These are phyloP conservation scores for Neonothopanus nambi DNA, from an alignment of 1,284 basidiomycete species.

Conservation along the genomic window DNA sequence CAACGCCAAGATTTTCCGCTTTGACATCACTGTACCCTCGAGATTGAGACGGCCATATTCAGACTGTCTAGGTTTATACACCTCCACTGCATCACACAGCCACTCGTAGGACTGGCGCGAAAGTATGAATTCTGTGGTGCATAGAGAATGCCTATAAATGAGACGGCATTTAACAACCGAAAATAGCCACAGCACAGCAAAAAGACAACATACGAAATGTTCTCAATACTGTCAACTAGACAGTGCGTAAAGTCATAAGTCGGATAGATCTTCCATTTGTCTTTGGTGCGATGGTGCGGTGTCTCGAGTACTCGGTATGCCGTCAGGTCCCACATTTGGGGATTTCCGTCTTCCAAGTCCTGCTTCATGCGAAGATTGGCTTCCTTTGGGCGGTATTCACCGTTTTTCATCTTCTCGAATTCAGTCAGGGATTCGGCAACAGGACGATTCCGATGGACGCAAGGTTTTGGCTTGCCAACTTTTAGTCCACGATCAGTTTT, in stretches of 20 bases:
- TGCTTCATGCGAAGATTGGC: slow-evolving; percentile 98
- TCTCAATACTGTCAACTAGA: slow-evolving; percentile 97
- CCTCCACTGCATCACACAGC: slow-evolving; percentile 94
- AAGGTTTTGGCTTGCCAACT: slow-evolving; percentile 84
- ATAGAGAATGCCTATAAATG: slow-evolving; percentile 84
- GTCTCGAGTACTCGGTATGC: slow-evolving; percentile 93
- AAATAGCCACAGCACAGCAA: background rate
- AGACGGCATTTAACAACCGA: background rate
- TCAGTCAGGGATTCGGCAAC: slow-evolving; percentile 84
- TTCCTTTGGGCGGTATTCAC: slow-evolving; percentile 87
- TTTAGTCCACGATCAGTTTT: slow-evolving; percentile 85
- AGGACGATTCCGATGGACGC: slow-evolving; percentile 83
- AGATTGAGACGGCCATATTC: slow-evolving; percentile 95
- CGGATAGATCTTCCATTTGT: slow-evolving; percentile 94
- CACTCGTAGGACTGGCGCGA: slow-evolving; percentile 98
- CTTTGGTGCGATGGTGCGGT: slow-evolving; percentile 91
- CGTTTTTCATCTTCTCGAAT: slow-evolving; percentile 93
- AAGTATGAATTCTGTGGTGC: slow-evolving; percentile 96
- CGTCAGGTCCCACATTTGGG: slow-evolving; percentile 99
- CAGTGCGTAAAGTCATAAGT: slow-evolving; percentile 99
- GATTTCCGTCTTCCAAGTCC: slow-evolving; percentile 91
- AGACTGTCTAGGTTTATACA: slow-evolving; percentile 98
- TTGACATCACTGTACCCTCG: slow-evolving; percentile 96
- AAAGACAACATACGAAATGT: slow-evolving; percentile 83
- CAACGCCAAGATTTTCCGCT: slow-evolving; percentile 92